These are phyloP conservation scores for Oenanthe javanica DNA, from an alignment of 140 eudicot species.

Conservation along the genomic window DNA sequence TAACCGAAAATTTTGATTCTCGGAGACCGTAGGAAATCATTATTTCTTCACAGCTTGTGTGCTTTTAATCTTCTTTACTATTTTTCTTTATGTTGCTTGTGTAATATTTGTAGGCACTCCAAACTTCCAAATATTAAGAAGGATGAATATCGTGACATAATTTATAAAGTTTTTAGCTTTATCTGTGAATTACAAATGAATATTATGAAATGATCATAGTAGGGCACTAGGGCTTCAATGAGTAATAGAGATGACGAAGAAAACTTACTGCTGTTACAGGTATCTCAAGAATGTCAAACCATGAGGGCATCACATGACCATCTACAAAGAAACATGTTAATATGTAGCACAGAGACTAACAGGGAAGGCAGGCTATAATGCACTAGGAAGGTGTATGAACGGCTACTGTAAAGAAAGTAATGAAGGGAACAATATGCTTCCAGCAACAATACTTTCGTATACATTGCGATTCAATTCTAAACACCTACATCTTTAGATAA, in stretches of 20 bases:
- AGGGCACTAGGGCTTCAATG: neutral
- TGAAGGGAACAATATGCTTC: neutral
- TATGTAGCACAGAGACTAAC: neutral
- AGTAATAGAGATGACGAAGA: neutral
- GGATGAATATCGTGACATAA: neutral
- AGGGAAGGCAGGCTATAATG: neutral
- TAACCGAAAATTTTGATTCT: neutral
- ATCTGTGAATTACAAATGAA: neutral
- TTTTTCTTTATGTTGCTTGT: neutral
- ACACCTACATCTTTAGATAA: neutral
- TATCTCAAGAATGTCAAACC: constrained; percentile 92
- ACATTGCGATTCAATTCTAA: neutral
- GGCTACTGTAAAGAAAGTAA: neutral
- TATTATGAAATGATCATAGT: neutral
- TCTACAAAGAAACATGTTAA: constrained; percentile 34
- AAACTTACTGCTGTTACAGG: constrained; percentile 85
- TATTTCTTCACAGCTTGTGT: neutral
- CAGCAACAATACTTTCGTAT: neutral
- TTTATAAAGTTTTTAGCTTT: neutral
- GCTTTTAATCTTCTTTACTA: neutral
- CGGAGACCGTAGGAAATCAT: neutral
- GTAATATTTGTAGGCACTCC: neutral
- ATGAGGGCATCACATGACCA: constrained; percentile 93
- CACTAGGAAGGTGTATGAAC: neutral
- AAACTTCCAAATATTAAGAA: neutral